These are phyloP conservation scores for Cucurbita pepo DNA, from an alignment of 306 rosid species.

Conservation along the genomic window DNA sequence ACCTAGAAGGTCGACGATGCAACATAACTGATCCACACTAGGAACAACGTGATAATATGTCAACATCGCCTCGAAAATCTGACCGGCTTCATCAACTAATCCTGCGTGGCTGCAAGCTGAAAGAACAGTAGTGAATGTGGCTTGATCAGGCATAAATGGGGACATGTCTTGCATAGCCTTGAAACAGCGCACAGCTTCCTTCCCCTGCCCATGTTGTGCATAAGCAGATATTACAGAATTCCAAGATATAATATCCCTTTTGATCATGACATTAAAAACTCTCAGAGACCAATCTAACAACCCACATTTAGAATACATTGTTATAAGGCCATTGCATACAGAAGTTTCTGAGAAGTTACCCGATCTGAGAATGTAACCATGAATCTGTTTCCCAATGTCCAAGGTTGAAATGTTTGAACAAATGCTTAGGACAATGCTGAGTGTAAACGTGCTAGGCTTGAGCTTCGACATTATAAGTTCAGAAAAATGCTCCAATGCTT, in stretches of 20 bases:
- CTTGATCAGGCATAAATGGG: slow-evolving; percentile 41
- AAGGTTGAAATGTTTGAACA: slow-evolving; percentile 48
- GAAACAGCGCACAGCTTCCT: slow-evolving; percentile 47
- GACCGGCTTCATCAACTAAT: slow-evolving; percentile 42
- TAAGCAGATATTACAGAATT: slow-evolving; percentile 68
- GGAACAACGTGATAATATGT: slow-evolving; percentile 25
- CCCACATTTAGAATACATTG: slow-evolving; percentile 74
- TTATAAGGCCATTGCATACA: slow-evolving; percentile 43
- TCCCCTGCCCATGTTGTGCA: slow-evolving; percentile 59
- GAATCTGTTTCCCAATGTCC: slow-evolving; percentile 55
- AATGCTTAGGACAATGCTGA: slow-evolving; percentile 48
- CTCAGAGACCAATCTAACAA: slow-evolving; percentile 31
- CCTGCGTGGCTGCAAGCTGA: slow-evolving; percentile 75
- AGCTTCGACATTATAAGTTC: slow-evolving; percentile 28
- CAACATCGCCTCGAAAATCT: slow-evolving; percentile 46
- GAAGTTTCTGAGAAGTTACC: slow-evolving; percentile 28
- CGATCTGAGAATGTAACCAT: slow-evolving; percentile 34
- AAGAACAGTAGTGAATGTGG: slow-evolving; percentile 63
- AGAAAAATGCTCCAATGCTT: slow-evolving; percentile 41
- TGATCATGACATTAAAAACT: slow-evolving; percentile 45
- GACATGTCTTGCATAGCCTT: slow-evolving; percentile 38
- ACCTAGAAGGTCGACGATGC: slow-evolving; percentile 62
- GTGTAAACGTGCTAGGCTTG: slow-evolving; percentile 43
- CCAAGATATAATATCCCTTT: slow-evolving; percentile 57
- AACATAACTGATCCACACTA: slow-evolving; percentile 55